Evolutionary conservation across 495 filamentous ascomycete species (phyloP), one percentile per base, ranked within the genome.

Genomic region (Poronia punctata): DNA sequence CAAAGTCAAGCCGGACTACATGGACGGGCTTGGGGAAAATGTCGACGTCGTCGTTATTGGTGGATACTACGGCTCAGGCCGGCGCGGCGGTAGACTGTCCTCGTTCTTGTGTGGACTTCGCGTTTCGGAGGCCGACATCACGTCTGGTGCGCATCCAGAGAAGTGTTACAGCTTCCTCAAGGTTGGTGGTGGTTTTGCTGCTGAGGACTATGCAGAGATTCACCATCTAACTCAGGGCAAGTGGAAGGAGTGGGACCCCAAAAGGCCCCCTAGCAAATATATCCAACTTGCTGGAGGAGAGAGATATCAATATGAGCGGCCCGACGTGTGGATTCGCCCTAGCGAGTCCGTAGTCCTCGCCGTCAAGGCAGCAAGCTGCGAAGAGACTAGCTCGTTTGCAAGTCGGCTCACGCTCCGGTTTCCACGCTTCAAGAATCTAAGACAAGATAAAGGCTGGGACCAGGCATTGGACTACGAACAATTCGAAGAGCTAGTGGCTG

Each of bases 1-100:
- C 70, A 98, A 98, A 59, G 88, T 98, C 14, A 98, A 98, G 58
- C 92, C 92, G 4, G 92, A 98, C 44, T 98, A 98, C 63, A 96
- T 98, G 92, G 81, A 79, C 17, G 92, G 95, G 48, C 96, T 89
- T 56, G 92, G 92, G 40, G 92, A 98, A 62, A 85, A 82, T 5
- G 76, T 98, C 7, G 92, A 98, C 55, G 81, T 87, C 35, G 66
- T 95, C 12, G 73, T 98, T 5, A 75, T 98, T 29, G 92, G 92
- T 27, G 93, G 90, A 19, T 97, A 96, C 65, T 98, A 84, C 59
- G 92, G 92, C 3, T 82, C 80, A 18, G 92, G 92, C 0, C 77
- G 75, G 31, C 76, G 92, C 34, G 93, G 92, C 34, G 92, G 89
- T 31, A 75, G 60, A 18, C 66, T 96, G 9, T 84, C 86, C 1